Evolutionary conservation across 495 filamentous ascomycete species (phyloP).

Genomic region (Wilcoxina mikolae): DNA sequence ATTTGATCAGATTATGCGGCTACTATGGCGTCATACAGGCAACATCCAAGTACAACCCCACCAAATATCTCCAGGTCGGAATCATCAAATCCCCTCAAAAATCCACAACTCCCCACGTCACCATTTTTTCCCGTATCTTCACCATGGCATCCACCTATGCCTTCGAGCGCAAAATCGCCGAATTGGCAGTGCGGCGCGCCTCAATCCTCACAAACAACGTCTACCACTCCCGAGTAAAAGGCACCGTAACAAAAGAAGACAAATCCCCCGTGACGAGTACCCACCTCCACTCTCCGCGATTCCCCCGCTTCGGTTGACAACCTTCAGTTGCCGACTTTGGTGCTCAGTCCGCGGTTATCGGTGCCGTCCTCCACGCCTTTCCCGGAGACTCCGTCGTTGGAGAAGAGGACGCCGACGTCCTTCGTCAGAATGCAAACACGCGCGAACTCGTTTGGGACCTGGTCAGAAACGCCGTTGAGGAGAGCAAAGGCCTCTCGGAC

Average conservation of each 20-base stretch:
- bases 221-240: constrained; percentile 83
- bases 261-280: constrained; percentile 76
- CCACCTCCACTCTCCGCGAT: background rate
- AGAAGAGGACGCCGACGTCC: constrained; percentile 74
- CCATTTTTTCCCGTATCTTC: background rate
- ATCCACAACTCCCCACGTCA: constrained; percentile 1
- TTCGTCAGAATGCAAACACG: constrained; percentile 52
- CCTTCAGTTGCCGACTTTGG: constrained; percentile 71
- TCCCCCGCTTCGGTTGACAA: background rate
- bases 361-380: constrained; percentile 75
- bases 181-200: constrained; percentile 84
- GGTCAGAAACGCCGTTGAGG: constrained; percentile 58
- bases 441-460: constrained; percentile 67
- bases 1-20: background rate
- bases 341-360: constrained; percentile 89
- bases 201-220: constrained; percentile 78
- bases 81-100: background rate
- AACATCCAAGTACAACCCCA: background rate
- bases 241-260: constrained; percentile 85
- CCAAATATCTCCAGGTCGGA: background rate
- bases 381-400: constrained; percentile 81
- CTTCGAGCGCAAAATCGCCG: constrained; percentile 69
- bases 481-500: constrained; percentile 45
- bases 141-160: constrained; percentile 43
- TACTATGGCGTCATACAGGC: too few species aligned